Conservation (phyloP, 73 alveolate genomes). For the Paramecium octaurelia region DNA sequence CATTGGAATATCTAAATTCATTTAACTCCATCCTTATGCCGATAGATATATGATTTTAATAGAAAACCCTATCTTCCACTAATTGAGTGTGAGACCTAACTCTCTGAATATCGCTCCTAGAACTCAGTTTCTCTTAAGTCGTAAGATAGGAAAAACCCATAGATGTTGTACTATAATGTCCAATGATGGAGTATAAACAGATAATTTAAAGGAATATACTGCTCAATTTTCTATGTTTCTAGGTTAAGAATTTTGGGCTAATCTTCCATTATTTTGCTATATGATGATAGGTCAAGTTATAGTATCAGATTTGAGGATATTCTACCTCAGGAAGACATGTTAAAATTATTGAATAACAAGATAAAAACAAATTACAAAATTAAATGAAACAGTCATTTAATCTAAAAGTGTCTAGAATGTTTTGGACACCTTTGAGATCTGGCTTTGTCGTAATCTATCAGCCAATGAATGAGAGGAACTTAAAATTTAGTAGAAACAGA, state of each 20-base stretch:
- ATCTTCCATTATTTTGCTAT: conserved; percentile 38
- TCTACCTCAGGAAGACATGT: neutral
- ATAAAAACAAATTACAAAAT: neutral
- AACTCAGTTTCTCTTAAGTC: neutral
- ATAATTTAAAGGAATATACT: conserved; percentile 17
- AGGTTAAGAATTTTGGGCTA: neutral
- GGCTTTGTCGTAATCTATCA: conserved; percentile 32
- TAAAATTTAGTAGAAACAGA: conserved; percentile 17
- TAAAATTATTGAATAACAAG: neutral
- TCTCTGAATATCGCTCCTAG: neutral
- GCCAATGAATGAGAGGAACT: neutral
- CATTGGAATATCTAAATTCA: neutral
- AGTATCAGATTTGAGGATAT: neutral
- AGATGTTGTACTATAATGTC: conserved; percentile 38
- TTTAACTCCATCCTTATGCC: neutral
- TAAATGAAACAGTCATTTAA: conserved; percentile 1
- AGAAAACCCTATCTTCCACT: neutral
- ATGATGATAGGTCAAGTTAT: conserved; percentile 45
- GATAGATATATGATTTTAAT: neutral
- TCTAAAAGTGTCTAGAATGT: neutral
- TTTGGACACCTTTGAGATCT: conserved; percentile 44
- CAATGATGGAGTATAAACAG: conserved; percentile 12
- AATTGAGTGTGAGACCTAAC: conserved; percentile 13
- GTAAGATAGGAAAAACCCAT: neutral
- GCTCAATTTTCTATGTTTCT: neutral